Evolutionary conservation across 2,329 filamentous ascomycete genomes (phyloP).

Genomic region (Fusarium pseudocircinatum): DNA sequence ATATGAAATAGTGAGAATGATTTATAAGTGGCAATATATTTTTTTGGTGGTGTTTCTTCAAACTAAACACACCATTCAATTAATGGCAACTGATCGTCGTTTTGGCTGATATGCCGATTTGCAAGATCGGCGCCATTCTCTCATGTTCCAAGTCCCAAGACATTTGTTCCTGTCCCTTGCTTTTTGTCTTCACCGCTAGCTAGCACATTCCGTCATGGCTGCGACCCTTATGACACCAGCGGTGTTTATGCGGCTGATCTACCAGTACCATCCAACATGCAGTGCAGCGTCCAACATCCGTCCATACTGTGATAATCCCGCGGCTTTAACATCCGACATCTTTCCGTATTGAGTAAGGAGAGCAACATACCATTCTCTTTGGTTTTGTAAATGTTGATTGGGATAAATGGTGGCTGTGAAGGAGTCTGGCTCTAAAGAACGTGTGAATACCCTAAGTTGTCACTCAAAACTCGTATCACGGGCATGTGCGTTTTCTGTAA

Average conservation of each 20-base stretch:
- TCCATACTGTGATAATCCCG: not conserved
- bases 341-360: not conserved
- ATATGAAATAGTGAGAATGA: not conserved
- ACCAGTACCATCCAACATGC: not conserved
- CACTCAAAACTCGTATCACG: not conserved
- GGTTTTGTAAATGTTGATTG: not conserved
- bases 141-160: constrained; percentile 17
- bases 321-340: not conserved
- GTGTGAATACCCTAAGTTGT: not conserved
- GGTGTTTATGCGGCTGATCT: constrained; percentile 5
- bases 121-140: constrained; percentile 21
- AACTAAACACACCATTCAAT: not conserved
- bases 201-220: constrained; percentile 28
- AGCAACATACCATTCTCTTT: not conserved
- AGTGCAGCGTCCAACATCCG: not conserved
- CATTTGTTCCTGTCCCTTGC: constrained; percentile 12
- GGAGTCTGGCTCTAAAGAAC: not conserved
- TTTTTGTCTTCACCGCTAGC: constrained; percentile 24
- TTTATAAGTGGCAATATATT: not conserved
- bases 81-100: constrained; percentile 27
- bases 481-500: constrained; percentile 1
- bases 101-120: constrained; percentile 17
- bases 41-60: constrained; percentile 3
- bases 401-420: not conserved
- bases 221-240: constrained; percentile 21